These are phyloP conservation scores for Cucurbita pepo DNA, from an alignment of 306 rosid species.

Conservation along the genomic window DNA sequence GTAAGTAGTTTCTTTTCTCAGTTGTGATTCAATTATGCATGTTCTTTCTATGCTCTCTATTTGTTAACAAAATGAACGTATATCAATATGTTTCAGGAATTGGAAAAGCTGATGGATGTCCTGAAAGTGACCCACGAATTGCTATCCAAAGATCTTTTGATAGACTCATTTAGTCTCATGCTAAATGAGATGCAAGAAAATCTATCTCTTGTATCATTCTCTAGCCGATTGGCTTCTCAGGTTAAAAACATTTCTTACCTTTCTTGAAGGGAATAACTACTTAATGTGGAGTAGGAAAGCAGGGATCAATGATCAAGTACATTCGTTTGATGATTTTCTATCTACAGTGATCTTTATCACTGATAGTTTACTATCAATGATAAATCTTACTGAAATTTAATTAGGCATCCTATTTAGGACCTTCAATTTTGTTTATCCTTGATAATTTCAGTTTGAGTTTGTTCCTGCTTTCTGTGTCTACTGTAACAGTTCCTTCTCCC, in stretches of 20 bases:
- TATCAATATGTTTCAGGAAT: constrained; percentile 46
- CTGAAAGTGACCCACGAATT: constrained; percentile 72
- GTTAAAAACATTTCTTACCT: constrained; percentile 19
- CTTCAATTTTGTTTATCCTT: background rate
- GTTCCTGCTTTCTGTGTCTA: background rate
- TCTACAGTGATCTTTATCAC: background rate
- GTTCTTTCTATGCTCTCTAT: constrained; percentile 1
- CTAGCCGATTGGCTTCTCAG: constrained; percentile 94
- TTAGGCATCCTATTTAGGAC: background rate
- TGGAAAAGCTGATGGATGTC: constrained; percentile 74
- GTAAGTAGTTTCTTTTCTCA: constrained; percentile 34
- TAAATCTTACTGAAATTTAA: background rate
- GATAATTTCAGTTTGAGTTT: background rate
- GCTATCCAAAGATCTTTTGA: constrained; percentile 59
- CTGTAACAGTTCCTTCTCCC: background rate
- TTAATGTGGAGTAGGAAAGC: background rate
- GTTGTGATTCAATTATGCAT: constrained; percentile 4
- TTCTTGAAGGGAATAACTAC: background rate
- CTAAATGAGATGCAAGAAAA: constrained; percentile 98
- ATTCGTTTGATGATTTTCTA: background rate
- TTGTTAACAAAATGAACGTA: constrained; percentile 9
- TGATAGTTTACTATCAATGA: background rate
- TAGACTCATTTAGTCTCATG: constrained; percentile 77
- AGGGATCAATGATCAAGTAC: background rate
- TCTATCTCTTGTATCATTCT: constrained; percentile 86